A percentile compares a stretch with the other conserved stretches of the same genome.
Conservation (phyloP, 306 rosid species). For the cucumber (Cucumis sativus) region Cucumber_9930_V3 NC_026657.2:9262501-9263000, state of each 20-base stretch:
- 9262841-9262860: neutral
- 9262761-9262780: neutral
- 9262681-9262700: too few species aligned
- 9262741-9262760: neutral
- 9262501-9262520: too few species aligned
- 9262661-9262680: neutral
- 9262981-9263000: too few species aligned
- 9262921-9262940: neutral
- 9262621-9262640: too few species aligned
- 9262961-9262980: neutral
- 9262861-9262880: neutral
- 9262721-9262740: neutral
- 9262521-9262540: too few species aligned
- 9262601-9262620: too few species aligned
- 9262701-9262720: neutral
- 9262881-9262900: neutral
- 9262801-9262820: neutral
- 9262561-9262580: too few species aligned
- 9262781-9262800: neutral
- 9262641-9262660: neutral
- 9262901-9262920: too few species aligned
- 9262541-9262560: too few species aligned
- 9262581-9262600: too few species aligned
- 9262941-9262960: too few species aligned
- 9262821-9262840: neutral